Evolutionary conservation across 139 green algal species (phyloP).

Genomic region (Chlorella ohadii): DNA sequence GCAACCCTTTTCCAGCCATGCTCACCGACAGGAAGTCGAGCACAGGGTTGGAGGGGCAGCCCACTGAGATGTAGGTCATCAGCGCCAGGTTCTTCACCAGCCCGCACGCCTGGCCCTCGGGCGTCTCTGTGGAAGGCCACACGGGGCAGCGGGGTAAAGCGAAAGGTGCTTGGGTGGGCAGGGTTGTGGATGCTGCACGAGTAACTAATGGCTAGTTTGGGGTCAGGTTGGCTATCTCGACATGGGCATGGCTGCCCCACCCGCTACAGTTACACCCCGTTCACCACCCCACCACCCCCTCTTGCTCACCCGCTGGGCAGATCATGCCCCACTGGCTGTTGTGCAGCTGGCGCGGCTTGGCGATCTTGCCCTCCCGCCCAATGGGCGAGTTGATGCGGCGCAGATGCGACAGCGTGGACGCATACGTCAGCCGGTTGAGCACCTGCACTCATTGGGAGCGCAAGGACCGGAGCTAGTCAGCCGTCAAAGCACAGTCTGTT

Average conservation of each 20-base stretch:
- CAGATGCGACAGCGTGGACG: slow-evolving; percentile 95
- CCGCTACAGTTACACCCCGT: background rate
- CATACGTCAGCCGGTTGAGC: slow-evolving; percentile 96
- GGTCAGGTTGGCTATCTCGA: no score
- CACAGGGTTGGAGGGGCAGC: slow-evolving; percentile 71
- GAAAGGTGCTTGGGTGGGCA: no score
- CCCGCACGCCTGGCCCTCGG: slow-evolving; percentile 93
- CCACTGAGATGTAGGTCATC: slow-evolving; percentile 92
- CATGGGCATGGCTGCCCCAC: no score
- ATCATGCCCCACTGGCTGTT: slow-evolving; percentile 99
- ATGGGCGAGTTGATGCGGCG: slow-evolving; percentile 98
- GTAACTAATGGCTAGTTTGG: no score
- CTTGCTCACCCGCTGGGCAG: slow-evolving; percentile 69
- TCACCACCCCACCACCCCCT: background rate
- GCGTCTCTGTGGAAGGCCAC: slow-evolving; percentile 88
- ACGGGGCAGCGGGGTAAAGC: no score
- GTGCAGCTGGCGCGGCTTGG: slow-evolving; percentile 98
- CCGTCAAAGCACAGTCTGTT: no score
- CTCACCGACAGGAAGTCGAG: slow-evolving; percentile 71
- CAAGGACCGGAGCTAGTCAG: no score
- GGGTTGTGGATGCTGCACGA: no score
- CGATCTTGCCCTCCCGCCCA: slow-evolving; percentile 91
- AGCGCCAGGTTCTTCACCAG: slow-evolving; percentile 99
- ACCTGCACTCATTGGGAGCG: slow-evolving; percentile 70
- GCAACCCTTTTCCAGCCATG: background rate